Conservation (phyloP, 2,329 filamentous ascomycete species). For the Pseudogymnoascus sp. region DNA sequence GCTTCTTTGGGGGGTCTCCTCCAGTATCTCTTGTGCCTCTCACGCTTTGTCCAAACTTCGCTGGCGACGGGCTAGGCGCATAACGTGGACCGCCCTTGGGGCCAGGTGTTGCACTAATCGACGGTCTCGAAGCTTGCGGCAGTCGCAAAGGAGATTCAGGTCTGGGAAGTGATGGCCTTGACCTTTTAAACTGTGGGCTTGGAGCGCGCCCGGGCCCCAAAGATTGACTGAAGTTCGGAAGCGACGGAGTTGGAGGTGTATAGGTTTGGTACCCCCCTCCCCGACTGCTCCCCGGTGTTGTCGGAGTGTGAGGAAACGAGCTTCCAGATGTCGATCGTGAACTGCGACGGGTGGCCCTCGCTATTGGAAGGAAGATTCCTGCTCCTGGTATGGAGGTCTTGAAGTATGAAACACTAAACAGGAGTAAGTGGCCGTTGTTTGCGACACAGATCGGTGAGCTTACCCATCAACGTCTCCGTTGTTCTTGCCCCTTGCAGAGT, state of each 20-base stretch:
- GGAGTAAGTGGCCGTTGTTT: conserved; percentile 21
- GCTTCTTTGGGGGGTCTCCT: conserved; percentile 54
- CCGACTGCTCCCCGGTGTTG: conserved; percentile 52
- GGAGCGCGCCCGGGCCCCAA: conserved; percentile 63
- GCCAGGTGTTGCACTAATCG: conserved; percentile 45
- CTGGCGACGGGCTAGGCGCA: conserved; percentile 52
- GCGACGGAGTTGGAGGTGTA: conserved; percentile 56
- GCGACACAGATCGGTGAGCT: conserved; percentile 29
- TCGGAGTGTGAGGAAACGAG: conserved; percentile 59
- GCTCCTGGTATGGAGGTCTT: conserved; percentile 68
- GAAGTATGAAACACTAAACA: conserved; percentile 65
- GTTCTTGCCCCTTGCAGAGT: conserved; percentile 82
- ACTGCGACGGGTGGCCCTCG: conserved; percentile 67
- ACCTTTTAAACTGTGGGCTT: conserved; percentile 65
- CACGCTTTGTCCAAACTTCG: conserved; percentile 57
- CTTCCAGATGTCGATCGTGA: conserved; percentile 46
- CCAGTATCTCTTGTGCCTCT: conserved; percentile 43
- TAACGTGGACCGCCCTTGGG: conserved; percentile 48
- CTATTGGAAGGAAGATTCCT: conserved; percentile 86
- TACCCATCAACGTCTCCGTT: conserved; percentile 93
- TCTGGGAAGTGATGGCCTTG: conserved; percentile 72
- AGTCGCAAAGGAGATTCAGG: conserved; percentile 79
- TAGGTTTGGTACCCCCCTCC: conserved; percentile 44
- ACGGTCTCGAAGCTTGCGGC: conserved; percentile 53
- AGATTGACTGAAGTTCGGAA: conserved; percentile 83